Evolutionary conservation across 495 filamentous ascomycete genomes (phyloP), one percentile per base, ranked within the genome.

Genomic region (Aspergillus campestris): DNA sequence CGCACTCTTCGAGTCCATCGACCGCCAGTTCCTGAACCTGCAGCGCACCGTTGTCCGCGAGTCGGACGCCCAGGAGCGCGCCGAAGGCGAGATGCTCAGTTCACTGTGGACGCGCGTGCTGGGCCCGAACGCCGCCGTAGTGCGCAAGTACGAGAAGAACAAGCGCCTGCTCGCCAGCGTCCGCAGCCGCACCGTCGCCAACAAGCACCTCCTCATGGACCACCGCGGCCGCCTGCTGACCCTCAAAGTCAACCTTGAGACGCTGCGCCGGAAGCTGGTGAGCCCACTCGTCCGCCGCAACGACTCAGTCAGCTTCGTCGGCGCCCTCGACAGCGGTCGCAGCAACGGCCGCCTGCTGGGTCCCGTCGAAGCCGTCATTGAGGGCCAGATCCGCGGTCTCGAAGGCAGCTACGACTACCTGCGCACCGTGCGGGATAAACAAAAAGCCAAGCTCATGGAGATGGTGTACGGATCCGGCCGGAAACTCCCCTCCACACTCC

Each of bases 111-210:
- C 84, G 1, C 80, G 83, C 24, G 78, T 94, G 5, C 76, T 95
- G 0, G 87, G 87, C 0, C 69, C 84, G 27, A 82, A 86, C 45
- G 77, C 81, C 3, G 64, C 65, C 41, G 75, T 81, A 32, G 73
- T 95, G 1, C 79, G 78, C 62, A 95, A 95, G 62, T 95, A 86
- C 64, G 87, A 95, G 58, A 83, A 84, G 62, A 95, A 95, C 67
- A 81, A 82, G 42, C 69, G 77, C 31, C 70, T 86, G 2, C 80
- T 95, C 27, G 73, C 72, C 24, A 84, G 81, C 49, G 83, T 95
- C 37, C 80, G 87, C 44, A 77, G 81, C 27, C 84, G 82, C 53
- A 95, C 89, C 8, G 81, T 91, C 9, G 73, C 77, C n/a, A 94
- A 94, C 64, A 94, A 94, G 55, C 79, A 79, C 32, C 75, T 91